A percentile compares a stretch with the other conserved stretches of the same genome.
Evolutionary conservation across 768 basidiomycete genomes (phyloP).

Genomic region (Xanthoconium purpureum): DNA sequence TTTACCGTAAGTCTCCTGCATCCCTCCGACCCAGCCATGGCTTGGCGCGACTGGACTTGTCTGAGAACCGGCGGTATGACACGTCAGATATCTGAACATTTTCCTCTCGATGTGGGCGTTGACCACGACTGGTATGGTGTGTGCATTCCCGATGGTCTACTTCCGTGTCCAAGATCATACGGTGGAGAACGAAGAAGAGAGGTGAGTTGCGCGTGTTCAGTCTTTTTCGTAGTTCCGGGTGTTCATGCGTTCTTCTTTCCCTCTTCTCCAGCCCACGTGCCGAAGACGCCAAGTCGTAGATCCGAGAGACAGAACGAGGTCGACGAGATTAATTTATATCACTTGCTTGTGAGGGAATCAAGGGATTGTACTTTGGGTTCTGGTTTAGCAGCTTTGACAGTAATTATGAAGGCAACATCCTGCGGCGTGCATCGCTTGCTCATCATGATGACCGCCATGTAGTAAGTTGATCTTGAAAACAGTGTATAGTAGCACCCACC

Average conservation of each 20-base stretch:
- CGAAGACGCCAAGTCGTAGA: too few species aligned
- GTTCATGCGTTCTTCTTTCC: neutral
- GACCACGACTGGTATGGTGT: constrained; percentile 60
- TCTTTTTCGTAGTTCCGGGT: neutral
- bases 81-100: constrained; percentile 59
- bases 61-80: neutral
- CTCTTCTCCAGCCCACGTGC: neutral
- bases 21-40: neutral
- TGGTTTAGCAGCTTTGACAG: too few species aligned
- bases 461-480: too few species aligned
- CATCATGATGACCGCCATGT: too few species aligned
- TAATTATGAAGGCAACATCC: too few species aligned
- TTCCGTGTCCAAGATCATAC: constrained; percentile 61
- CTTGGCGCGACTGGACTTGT: neutral
- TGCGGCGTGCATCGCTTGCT: too few species aligned
- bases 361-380: too few species aligned
- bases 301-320: too few species aligned
- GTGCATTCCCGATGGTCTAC: constrained; percentile 71
- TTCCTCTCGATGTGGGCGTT: constrained; percentile 73
- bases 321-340: too few species aligned
- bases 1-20: constrained; percentile 50
- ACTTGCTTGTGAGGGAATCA: too few species aligned
- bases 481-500: too few species aligned
- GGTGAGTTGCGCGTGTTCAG: constrained; percentile 36
- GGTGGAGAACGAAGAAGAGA: constrained; percentile 45